Evolutionary conservation across 2,329 filamentous ascomycete genomes (phyloP), one percentile per base, ranked within the genome.

Genomic region (Monilinia vaccinii-corymbosi): DNA sequence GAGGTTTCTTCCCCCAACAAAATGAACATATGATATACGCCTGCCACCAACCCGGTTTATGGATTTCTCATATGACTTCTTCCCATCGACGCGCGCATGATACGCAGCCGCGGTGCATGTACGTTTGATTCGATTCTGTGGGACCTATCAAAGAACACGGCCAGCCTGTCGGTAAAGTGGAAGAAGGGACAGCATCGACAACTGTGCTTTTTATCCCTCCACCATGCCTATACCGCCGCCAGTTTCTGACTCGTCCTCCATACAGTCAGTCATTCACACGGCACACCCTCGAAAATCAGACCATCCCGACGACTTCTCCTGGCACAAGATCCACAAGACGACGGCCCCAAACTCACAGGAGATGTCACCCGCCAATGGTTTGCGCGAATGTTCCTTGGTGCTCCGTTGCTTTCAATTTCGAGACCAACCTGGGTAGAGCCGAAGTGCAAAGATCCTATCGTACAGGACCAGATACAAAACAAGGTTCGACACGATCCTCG

Each of bases 151-250:
- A 56, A 28, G 4, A 4, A 7, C 50, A 23, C 44, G 50, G 25
- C 42, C 42, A 56, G 16, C n/a, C 52, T 56, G 42, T 40, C 52
- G 52, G 42, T 56, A 46, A 56, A 16, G 18, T 42, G n/a, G 38
- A 18, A 42, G 38, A 18, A 1, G 18, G 18, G 4, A 6, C 25
- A 44, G 32, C 25, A 2, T 53, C 13, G 25, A 53, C 38, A 25
- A 14, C 32, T 8, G 18, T 31, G 16, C 36, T 31, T 44, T 31
- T 32, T 32, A 8, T 42, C 10, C 38, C 10, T 53, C 38, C 13
- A 32, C 18, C 25, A 11, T 31, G 13, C 21, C 6, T n/a, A 21
- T 38, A 52, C 14, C 34, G 23, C 23, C 50, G n/a, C 42, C 50
- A 10, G 31, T 32, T 44, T 44, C 38, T 44, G 38, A 44, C 50